Percentiles rank a stretch among this genome's conserved stretches.
phyloP scores from a whole-genome alignment of 1,284 basidiomycete genomes.

The Hymenochaete sp. region DNA sequence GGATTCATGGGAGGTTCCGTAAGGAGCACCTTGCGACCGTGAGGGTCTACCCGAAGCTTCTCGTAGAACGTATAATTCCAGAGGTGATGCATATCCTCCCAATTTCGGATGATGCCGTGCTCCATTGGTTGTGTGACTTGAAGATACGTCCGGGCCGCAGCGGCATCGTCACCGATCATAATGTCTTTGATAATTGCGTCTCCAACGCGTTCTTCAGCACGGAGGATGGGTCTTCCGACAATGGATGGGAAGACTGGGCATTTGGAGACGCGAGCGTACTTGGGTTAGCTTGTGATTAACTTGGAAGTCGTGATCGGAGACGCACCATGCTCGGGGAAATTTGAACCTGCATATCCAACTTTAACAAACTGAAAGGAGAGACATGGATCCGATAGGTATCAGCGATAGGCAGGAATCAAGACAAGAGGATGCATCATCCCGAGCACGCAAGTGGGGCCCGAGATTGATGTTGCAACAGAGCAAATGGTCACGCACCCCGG shows the following conservation, averaged over 20 bases:
- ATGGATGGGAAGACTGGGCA: conserved; percentile 89
- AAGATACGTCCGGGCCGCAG: conserved; percentile 88
- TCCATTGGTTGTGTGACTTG: conserved; percentile 99
- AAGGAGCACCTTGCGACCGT: conserved; percentile 84
- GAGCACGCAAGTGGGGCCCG: neutral
- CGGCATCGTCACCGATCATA: conserved; percentile 97
- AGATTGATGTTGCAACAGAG: neutral
- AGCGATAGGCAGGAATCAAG: neutral
- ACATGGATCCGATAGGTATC: neutral
- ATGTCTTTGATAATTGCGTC: conserved; percentile 86
- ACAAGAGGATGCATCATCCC: neutral
- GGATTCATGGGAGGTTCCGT: conserved; percentile 99
- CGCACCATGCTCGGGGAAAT: conserved; percentile 96
- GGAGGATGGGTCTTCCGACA: conserved; percentile 92
- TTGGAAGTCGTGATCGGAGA: neutral
- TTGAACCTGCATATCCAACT: conserved; percentile 95
- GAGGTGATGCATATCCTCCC: conserved; percentile 97
- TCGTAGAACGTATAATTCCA: conserved; percentile 99
- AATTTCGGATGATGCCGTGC: conserved; percentile 97
- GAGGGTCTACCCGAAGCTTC: conserved; percentile 85
- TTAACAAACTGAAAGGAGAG: conserved; percentile 76
- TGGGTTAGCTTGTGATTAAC: neutral
- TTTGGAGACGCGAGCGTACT: neutral
- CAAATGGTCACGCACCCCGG: conserved; percentile 65
- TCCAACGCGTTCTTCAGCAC: conserved; percentile 92